Evolutionary conservation across 2,329 filamentous ascomycete genomes (phyloP).

Genomic region (Sphaerulina musiva): DNA sequence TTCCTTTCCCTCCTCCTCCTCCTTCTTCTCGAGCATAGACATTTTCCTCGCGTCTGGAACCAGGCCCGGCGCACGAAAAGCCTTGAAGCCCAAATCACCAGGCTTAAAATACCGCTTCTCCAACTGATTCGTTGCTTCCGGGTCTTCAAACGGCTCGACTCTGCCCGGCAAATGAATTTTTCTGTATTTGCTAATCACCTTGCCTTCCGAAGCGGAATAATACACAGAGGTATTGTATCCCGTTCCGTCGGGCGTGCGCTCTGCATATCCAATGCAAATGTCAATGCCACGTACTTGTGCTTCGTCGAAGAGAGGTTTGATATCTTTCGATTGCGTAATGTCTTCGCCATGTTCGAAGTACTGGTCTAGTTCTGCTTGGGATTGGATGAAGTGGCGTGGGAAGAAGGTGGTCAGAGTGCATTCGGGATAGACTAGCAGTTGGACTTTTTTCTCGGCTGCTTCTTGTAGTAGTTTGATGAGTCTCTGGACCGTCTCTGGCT

Average conservation of each 20-base stretch:
- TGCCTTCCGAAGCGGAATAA: conserved; percentile 41
- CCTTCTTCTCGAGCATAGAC: conserved; percentile 16
- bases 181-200: conserved; percentile 48
- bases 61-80: conserved; percentile 47
- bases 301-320: conserved; percentile 45
- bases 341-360: conserved; percentile 49
- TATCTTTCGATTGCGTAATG: conserved; percentile 39
- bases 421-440: conserved; percentile 51
- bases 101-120: conserved; percentile 52
- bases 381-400: conserved; percentile 41
- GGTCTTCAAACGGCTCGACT: conserved; percentile 46
- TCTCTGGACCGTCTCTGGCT: conserved; percentile 41
- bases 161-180: conserved; percentile 52
- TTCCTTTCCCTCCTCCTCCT: too few species aligned
- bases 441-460: conserved; percentile 41
- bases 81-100: conserved; percentile 49
- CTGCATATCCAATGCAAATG: conserved; percentile 49
- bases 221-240: conserved; percentile 50
- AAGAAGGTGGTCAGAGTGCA: conserved; percentile 54
- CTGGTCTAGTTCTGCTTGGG: conserved; percentile 38
- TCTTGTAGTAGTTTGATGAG: conserved; percentile 46
- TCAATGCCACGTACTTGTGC: conserved; percentile 46
- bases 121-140: conserved; percentile 48
- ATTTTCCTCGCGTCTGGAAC: conserved; percentile 36
- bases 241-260: conserved; percentile 41